Conservation (phyloP, 768 basidiomycete genomes). For the Rhizopogon vesiculosus region DNA sequence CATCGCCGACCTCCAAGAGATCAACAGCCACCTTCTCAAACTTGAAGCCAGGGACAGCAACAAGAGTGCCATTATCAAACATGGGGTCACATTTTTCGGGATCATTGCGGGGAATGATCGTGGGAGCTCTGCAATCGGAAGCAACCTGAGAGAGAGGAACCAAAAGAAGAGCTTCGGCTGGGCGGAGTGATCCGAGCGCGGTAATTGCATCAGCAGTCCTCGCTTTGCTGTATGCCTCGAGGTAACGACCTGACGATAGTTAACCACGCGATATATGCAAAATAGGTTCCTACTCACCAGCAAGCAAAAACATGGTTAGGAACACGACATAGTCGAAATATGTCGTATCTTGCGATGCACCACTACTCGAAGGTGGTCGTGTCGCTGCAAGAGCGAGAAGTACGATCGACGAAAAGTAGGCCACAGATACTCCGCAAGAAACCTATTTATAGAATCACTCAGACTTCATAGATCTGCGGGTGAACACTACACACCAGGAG, state of each 20-base stretch:
- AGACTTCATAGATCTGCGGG: background rate
- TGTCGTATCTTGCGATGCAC: constrained; percentile 49
- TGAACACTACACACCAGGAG: constrained; percentile 47
- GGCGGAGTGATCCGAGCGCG: constrained; percentile 59
- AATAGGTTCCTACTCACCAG: constrained; percentile 37
- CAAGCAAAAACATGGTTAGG: constrained; percentile 73
- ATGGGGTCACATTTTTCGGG: constrained; percentile 32
- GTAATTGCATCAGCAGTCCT: constrained; percentile 73
- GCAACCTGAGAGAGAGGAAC: constrained; percentile 10
- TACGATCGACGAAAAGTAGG: constrained; percentile 73
- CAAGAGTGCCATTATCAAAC: constrained; percentile 7
- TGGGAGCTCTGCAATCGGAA: background rate
- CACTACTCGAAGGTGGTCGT: constrained; percentile 30
- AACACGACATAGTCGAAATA: constrained; percentile 85
- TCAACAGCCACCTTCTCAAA: constrained; percentile 46
- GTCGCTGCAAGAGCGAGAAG: constrained; percentile 57
- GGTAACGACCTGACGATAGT: constrained; percentile 43
- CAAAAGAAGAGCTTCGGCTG: constrained; percentile 56
- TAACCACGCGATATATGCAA: background rate
- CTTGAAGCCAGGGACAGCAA: constrained; percentile 16
- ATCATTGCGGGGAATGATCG: constrained; percentile 16
- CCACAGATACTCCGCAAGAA: constrained; percentile 66
- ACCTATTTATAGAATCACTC: constrained; percentile 23
- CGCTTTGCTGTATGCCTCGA: constrained; percentile 65
- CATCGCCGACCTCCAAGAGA: constrained; percentile 75